Percentiles rank a stretch among this genome's conserved stretches.
These are phyloP conservation scores for Macrophomina pseudophaseolina DNA, from an alignment of 2,329 filamentous ascomycete species.

Conservation along the genomic window DNA sequence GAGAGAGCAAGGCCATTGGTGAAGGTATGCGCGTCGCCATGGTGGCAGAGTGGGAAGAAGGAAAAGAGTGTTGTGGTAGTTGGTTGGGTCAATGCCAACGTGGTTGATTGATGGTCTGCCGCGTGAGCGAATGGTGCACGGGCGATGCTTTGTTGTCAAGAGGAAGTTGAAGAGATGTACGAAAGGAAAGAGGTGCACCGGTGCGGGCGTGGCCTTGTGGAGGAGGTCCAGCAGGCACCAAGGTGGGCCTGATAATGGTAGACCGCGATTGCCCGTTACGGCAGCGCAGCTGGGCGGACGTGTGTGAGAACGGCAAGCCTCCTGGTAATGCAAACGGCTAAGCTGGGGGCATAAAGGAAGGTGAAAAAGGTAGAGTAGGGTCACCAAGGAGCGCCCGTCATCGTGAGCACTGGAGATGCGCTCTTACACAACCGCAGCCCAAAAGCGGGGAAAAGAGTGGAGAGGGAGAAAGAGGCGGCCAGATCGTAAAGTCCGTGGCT, in stretches of 20 bases:
- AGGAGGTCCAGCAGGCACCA: background rate
- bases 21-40: conserved; percentile 1
- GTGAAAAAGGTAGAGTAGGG: background rate
- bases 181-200: background rate
- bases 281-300: background rate
- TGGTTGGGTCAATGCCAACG: too few relatives aligned
- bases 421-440: background rate
- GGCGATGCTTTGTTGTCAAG: background rate
- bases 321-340: background rate
- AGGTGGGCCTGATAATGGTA: background rate
- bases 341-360: background rate
- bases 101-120: background rate
- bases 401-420: background rate
- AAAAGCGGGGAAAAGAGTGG: conserved; percentile 5
- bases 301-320: background rate
- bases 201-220: background rate
- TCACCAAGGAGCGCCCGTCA: background rate
- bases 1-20: background rate
- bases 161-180: background rate
- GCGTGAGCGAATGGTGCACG: background rate
- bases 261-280: background rate
- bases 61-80: background rate
- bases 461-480: background rate
- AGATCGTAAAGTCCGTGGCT: background rate
- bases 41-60: background rate